Percentiles rank a stretch among this genome's conserved stretches.
Evolutionary conservation across 805 yeast genomes (phyloP).

Genomic region (Citeromyces nyonsensis): DNA sequence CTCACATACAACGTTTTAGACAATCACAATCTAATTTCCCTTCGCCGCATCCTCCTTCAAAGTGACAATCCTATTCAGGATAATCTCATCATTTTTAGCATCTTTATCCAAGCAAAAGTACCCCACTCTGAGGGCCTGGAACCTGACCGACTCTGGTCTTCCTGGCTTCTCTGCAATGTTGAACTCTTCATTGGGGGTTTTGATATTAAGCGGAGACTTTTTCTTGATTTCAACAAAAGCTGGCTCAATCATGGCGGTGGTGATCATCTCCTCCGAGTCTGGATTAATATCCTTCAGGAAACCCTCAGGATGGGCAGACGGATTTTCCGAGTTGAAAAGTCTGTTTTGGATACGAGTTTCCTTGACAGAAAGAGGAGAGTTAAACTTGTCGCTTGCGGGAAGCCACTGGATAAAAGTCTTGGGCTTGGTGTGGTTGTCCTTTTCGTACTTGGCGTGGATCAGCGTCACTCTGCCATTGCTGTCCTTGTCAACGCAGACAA

Average conservation of each 20-base stretch:
- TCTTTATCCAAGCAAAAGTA: conserved; percentile 88
- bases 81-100: conserved; percentile 31
- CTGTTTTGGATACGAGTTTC: conserved; percentile 84
- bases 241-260: conserved; percentile 61
- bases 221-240: conserved; percentile 53
- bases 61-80: conserved; percentile 85
- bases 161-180: conserved; percentile 52
- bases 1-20: not conserved
- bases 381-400: conserved; percentile 46
- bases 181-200: conserved; percentile 45
- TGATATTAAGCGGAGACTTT: conserved; percentile 65
- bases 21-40: conserved; percentile 1
- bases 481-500: conserved; percentile 51
- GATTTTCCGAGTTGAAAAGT: conserved; percentile 84
- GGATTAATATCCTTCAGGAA: conserved; percentile 73
- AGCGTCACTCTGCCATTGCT: conserved; percentile 44
- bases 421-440: conserved; percentile 52
- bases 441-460: conserved; percentile 71
- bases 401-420: conserved; percentile 97
- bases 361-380: conserved; percentile 46
- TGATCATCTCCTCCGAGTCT: conserved; percentile 55
- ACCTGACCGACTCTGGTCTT: conserved; percentile 73
- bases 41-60: conserved; percentile 69
- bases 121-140: conserved; percentile 96
- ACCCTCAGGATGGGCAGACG: conserved; percentile 78